Evolutionary conservation across 192 early-diverging fungal genomes (phyloP).

Genomic region (Umbelopsis ramanniana): DNA sequence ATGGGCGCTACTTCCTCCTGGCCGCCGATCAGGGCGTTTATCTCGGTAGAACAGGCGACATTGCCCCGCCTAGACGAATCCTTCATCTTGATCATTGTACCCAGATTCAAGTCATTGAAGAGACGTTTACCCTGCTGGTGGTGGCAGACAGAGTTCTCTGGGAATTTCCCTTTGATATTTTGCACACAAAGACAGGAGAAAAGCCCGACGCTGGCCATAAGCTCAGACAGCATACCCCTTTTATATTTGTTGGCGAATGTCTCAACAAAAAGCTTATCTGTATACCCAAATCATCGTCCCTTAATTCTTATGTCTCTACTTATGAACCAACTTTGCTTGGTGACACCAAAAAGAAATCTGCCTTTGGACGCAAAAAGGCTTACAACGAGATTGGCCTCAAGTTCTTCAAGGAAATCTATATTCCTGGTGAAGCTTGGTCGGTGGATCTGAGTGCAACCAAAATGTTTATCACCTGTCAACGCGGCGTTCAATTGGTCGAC

Average conservation of each 20-base stretch:
- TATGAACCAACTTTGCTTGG: slow-evolving; percentile 68
- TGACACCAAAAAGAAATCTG: slow-evolving; percentile 47
- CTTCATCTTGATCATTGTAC: slow-evolving; percentile 76
- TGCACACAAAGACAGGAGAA: slow-evolving; percentile 43
- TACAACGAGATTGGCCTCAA: slow-evolving; percentile 48
- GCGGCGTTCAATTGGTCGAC: slow-evolving; percentile 95
- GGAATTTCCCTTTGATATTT: slow-evolving; percentile 56
- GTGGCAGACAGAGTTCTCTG: slow-evolving; percentile 75
- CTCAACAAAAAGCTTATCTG: slow-evolving; percentile 61
- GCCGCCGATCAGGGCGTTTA: slow-evolving; percentile 90
- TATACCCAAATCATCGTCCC: slow-evolving; percentile 72
- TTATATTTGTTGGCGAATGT: slow-evolving; percentile 73
- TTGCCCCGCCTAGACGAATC: slow-evolving; percentile 45
- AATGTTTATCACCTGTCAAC: slow-evolving; percentile 87
- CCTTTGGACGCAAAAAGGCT: slow-evolving; percentile 52
- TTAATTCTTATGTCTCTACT: slow-evolving; percentile 78
- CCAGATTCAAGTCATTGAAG: slow-evolving; percentile 87
- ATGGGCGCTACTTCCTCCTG: slow-evolving; percentile 69
- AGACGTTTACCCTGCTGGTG: slow-evolving; percentile 79
- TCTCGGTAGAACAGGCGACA: slow-evolving; percentile 34
- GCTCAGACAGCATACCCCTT: slow-evolving; percentile 66
- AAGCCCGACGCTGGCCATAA: slow-evolving; percentile 47
- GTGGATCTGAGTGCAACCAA: slow-evolving; percentile 86
- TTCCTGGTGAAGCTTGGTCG: slow-evolving; percentile 86
- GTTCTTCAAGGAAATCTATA: slow-evolving; percentile 87